Evolutionary conservation across 331 rosid species (phyloP).

Genomic region (Malus hybrid): DNA sequence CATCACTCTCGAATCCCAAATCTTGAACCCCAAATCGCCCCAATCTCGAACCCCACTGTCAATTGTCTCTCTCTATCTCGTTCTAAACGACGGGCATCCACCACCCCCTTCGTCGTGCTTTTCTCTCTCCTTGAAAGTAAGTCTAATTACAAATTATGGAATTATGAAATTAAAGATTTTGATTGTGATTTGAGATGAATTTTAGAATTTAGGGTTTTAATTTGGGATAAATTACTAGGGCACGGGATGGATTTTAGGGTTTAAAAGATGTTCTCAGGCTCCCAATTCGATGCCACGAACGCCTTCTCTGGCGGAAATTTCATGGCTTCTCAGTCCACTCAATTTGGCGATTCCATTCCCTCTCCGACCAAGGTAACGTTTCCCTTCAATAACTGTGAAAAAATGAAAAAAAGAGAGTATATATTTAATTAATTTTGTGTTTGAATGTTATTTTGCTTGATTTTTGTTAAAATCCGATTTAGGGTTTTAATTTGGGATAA

Average conservation of each 20-base stretch:
- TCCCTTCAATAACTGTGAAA: not conserved
- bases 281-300: slow-evolving; percentile 54
- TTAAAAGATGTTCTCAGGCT: slow-evolving; percentile 58
- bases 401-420: not conserved
- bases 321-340: slow-evolving; percentile 47
- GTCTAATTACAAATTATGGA: too few species aligned
- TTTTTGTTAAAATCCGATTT: not conserved
- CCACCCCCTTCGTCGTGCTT: too few species aligned
- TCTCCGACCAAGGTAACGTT: slow-evolving; percentile 44
- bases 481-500: not conserved
- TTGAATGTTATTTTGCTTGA: not conserved
- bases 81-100: too few species aligned
- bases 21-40: too few species aligned
- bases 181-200: too few species aligned
- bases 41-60: too few species aligned
- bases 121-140: too few species aligned
- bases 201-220: too few species aligned
- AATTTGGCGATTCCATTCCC: slow-evolving; percentile 44
- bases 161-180: too few species aligned
- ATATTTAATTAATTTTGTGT: not conserved
- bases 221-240: too few species aligned
- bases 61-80: too few species aligned
- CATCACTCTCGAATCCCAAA: too few species aligned
- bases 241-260: slow-evolving; percentile 3
- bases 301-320: slow-evolving; percentile 66